Base-by-base conservation (phyloP, 208 protist species). In the Acanthamoeba lugdunensis region DNA sequence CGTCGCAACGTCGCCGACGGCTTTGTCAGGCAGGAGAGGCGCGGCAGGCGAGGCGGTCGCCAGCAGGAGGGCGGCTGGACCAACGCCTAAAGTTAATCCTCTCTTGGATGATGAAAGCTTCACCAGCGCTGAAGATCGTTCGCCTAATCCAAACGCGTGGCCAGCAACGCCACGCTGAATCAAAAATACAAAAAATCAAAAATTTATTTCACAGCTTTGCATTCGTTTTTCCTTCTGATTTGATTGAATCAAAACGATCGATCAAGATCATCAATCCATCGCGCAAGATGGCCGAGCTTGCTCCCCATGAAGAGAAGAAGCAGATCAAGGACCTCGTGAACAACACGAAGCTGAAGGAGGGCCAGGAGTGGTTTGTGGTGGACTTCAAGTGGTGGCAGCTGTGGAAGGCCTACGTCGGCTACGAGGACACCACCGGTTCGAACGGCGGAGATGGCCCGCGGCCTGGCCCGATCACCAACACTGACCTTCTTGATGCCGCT, bases 391-490 rank as follows among this genome's bases (percentile, higher is more conserved):
- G 89, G 89, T 67, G 28, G 37, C 89, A 84, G 45, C 30, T 52
- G 8, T 93, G 89, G 89, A 79, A 93, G 50, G 65, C 28, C 50
- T 93, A 69, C 69, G 89, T 93, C 13, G 25, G n/a, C 67, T 77
- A 84, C 23, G 50, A 77, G 13, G 52, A 93, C 67, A 48, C n/a
- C 33, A 37, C 37, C 8, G 61, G 21, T 9, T 69, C 58, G 16
- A n/a, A 4, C 13, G 89, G 14, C n/a, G 50, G 54, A 67, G 67
- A 33, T 37, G 37, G 16, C 85, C 3, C 28, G n/a, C 61, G 89
- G 21, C 89, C 89, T 25, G 89, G 71, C 14, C 50, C 63, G 18
- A 93, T 93, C 48, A 33, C 91, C 89, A 93, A 93, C 89, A 63
- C 69, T 28, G 73, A 58, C 18, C 69, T 93, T 45, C 71, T 93